A percentile compares a stretch with the other conserved stretches of the same genome.
phyloP scores from a whole-genome alignment of 441 rosid genomes.

The Brassica balearica region DNA sequence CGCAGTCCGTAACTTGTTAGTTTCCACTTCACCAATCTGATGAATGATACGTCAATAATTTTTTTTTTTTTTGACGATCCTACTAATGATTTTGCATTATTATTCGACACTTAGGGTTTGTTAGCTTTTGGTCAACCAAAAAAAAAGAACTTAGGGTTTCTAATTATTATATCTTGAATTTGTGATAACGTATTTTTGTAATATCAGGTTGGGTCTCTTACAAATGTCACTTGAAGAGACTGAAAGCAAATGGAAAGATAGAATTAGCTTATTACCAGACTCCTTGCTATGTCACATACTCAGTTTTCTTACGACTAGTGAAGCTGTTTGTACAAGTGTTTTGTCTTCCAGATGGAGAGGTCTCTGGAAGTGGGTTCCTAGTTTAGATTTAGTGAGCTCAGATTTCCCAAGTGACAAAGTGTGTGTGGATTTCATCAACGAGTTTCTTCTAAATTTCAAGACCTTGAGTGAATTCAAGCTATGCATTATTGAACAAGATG shows the following conservation, averaged over 20 bases:
- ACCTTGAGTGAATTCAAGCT: neutral
- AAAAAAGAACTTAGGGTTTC: too few species aligned
- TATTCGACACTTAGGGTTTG: neutral
- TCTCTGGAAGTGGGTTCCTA: neutral
- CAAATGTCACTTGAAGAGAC: neutral
- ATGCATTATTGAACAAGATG: neutral
- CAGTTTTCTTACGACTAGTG: neutral
- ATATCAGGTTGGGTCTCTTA: neutral
- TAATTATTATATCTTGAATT: too few species aligned
- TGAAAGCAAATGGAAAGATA: neutral
- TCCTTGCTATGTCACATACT: conserved; percentile 2
- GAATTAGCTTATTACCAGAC: neutral
- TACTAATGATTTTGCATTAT: neutral
- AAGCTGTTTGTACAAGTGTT: conserved; percentile 10
- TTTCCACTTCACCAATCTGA: too few species aligned
- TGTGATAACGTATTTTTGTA: neutral
- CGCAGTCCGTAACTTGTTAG: too few species aligned
- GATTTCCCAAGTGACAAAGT: neutral
- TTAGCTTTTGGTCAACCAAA: too few species aligned
- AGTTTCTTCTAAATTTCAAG: neutral
- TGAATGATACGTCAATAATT: too few species aligned
- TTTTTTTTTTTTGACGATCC: neutral
- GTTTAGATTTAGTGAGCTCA: neutral
- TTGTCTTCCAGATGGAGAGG: conserved; percentile 4
- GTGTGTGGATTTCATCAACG: conserved; percentile 8